phyloP scores from a whole-genome alignment of 306 rosid genomes.

The Gleditsia sinensis region DNA sequence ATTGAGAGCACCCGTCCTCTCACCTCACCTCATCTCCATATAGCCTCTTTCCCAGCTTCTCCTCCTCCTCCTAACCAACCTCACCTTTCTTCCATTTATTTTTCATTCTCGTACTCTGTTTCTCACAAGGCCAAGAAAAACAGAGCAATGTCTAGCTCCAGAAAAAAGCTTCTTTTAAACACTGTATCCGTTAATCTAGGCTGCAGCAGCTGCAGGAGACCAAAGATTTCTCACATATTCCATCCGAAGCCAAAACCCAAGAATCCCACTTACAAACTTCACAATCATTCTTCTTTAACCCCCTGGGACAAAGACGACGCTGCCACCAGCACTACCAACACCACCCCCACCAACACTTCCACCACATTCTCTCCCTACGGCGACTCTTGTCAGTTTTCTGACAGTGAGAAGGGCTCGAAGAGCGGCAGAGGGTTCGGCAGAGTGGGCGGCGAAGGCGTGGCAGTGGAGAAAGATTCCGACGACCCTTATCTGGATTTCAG shows the following conservation, averaged over 20 bases:
- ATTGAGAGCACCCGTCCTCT: conserved; percentile 19
- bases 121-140: neutral
- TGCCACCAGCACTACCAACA: conserved; percentile 26
- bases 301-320: conserved; percentile 40
- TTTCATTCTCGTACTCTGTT: conserved; percentile 16
- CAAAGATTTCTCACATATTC: conserved; percentile 55
- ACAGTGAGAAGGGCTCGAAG: conserved; percentile 17
- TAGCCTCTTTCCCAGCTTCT: conserved; percentile 29
- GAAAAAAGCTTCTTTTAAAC: conserved; percentile 58
- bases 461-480: conserved; percentile 91
- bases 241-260: conserved; percentile 57
- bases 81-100: neutral
- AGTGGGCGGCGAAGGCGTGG: conserved; percentile 70
- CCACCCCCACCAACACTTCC: conserved; percentile 38
- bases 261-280: conserved; percentile 37
- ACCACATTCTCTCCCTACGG: conserved; percentile 49
- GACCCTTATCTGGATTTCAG: conserved; percentile 91
- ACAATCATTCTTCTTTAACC: conserved; percentile 26
- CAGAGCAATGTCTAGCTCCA: conserved; percentile 59
- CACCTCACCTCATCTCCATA: conserved; percentile 21
- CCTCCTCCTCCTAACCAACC: neutral
- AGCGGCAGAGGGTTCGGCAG: conserved; percentile 61
- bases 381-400: conserved; percentile 31
- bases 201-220: conserved; percentile 71
- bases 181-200: conserved; percentile 65